A percentile compares a stretch with the other conserved stretches of the same genome.
Conservation (phyloP, 2,329 filamentous ascomycete genomes). For the Calonectria pteridis region DNA sequence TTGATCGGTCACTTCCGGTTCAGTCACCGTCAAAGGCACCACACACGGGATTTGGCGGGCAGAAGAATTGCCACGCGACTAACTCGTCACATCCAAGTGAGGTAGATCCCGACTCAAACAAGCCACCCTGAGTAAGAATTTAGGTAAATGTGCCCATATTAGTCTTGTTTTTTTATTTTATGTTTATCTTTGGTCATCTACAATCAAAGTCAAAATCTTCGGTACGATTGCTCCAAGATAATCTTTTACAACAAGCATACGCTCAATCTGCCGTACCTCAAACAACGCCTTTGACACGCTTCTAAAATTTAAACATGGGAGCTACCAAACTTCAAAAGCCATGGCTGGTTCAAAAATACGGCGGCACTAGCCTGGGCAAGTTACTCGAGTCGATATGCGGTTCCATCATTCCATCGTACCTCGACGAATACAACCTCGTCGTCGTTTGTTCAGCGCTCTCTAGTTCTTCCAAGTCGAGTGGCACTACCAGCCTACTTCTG, state of each 20-base stretch:
- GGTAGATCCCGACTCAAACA: neutral
- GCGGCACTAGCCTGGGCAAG: neutral
- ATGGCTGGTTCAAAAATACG: conserved; percentile 7
- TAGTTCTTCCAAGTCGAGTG: conserved; percentile 2
- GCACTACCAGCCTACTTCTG: conserved; percentile 8
- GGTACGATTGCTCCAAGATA: neutral
- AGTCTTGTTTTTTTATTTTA: neutral
- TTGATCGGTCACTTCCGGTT: neutral
- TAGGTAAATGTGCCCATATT: neutral
- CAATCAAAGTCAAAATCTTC: neutral
- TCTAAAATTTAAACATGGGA: neutral
- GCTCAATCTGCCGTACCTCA: neutral
- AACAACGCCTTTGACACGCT: neutral
- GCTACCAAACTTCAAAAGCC: neutral
- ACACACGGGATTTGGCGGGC: neutral
- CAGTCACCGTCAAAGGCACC: neutral
- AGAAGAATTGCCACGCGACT: neutral
- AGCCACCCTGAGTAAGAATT: neutral
- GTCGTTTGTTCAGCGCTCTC: conserved; percentile 16
- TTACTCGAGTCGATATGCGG: neutral
- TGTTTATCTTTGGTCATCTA: neutral
- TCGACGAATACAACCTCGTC: neutral
- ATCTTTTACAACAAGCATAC: neutral
- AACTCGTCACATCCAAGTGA: neutral
- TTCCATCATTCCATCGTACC: neutral